A percentile compares a stretch with the other conserved stretches of the same genome.
These are phyloP conservation scores for Tylopilus balloui DNA, from an alignment of 768 basidiomycete species.

Conservation along the genomic window DNA sequence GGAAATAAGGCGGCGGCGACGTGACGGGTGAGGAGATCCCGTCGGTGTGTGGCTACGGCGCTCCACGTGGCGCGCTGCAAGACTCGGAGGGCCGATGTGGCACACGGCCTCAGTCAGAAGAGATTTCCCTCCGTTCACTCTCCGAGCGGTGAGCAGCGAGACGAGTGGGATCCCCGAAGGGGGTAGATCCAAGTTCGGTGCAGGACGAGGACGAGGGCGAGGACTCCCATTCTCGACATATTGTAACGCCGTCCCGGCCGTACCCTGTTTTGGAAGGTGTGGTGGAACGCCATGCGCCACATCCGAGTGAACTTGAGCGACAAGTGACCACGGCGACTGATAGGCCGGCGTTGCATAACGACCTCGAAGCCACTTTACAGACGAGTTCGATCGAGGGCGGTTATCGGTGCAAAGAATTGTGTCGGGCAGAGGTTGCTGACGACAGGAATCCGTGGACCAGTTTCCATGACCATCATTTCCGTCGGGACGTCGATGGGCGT, in stretches of 20 bases:
- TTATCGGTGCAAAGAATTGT: slow-evolving; percentile 6
- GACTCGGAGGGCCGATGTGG: neutral
- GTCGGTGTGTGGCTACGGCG: neutral
- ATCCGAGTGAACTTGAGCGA: neutral
- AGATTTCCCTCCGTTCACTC: neutral
- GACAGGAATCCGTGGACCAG: neutral
- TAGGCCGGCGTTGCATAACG: slow-evolving; percentile 17
- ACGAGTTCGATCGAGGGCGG: slow-evolving; percentile 17
- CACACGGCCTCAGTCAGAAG: neutral
- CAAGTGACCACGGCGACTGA: slow-evolving; percentile 2
- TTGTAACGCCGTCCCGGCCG: slow-evolving; percentile 14
- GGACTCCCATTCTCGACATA: slow-evolving; percentile 8
- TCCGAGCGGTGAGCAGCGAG: no score
- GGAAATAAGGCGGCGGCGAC: slow-evolving; percentile 5
- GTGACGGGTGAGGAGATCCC: slow-evolving; percentile 3
- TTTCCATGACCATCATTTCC: slow-evolving; percentile 14
- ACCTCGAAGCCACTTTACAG: slow-evolving; percentile 12
- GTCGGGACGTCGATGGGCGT: neutral
- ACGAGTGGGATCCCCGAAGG: neutral
- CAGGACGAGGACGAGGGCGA: no score
- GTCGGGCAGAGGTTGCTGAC: neutral
- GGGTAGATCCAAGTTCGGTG: neutral
- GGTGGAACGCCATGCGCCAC: neutral
- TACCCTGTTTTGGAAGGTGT: slow-evolving; percentile 3
- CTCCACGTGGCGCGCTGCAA: neutral